Evolutionary conservation across 148 eudicot genomes (phyloP).

Genomic region (Chenopodium quinoa): DNA sequence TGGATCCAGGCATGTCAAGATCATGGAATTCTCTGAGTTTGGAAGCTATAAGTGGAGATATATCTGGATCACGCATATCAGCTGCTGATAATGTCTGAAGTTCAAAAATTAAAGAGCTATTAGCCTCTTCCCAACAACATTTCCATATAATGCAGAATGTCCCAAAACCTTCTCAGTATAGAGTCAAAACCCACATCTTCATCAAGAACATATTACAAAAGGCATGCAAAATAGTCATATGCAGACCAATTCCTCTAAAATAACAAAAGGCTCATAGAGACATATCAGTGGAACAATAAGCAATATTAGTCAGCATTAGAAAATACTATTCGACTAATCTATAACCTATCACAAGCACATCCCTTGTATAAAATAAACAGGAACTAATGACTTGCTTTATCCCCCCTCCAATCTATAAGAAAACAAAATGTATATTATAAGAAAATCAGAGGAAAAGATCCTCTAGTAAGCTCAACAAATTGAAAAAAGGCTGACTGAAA

Average conservation of each 20-base stretch:
- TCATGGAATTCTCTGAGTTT: constrained; percentile 84
- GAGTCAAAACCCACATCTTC: not conserved
- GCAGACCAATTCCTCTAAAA: not conserved
- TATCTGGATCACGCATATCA: constrained; percentile 78
- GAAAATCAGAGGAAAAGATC: not conserved
- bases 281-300: too few relatives aligned
- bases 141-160: not conserved
- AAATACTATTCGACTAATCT: not conserved
- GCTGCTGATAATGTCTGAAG: constrained; percentile 76
- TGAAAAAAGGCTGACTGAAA: not conserved
- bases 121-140: not conserved
- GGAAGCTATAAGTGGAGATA: constrained; percentile 74
- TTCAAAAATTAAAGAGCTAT: constrained; percentile 2
- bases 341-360: not conserved
- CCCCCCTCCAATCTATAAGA: not conserved
- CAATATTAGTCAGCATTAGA: too few relatives aligned
- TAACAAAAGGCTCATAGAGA: not conserved
- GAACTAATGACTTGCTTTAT: not conserved
- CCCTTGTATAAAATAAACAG: not conserved
- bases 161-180: not conserved
- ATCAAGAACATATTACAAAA: not conserved
- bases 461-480: not conserved
- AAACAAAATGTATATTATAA: too few relatives aligned
- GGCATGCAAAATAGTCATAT: not conserved
- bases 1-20: constrained; percentile 85